Base-by-base conservation (phyloP, 768 basidiomycete species). In the Calocera cornea region DNA sequence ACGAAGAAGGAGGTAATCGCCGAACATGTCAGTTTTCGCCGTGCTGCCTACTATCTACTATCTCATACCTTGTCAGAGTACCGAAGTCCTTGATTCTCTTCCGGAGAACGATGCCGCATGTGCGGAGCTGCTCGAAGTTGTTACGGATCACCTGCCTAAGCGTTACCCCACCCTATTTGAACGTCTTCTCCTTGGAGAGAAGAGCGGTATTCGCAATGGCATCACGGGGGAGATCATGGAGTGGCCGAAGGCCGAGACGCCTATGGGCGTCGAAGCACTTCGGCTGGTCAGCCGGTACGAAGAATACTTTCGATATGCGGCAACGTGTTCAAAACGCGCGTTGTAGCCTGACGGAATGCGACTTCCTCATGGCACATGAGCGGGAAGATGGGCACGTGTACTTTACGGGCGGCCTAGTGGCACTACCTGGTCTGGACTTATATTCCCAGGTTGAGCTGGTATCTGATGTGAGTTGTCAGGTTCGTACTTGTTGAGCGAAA, bases 91-190 rank as follows among this genome's bases (percentile, higher is more conserved):
- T 19, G 77, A 82, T 66, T 77, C 76, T 5, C 73, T 82, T 2
- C 83, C 83, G 0, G 83, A 83, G 36, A 81, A 81, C 66, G 80
- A 81, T 69, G 71, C 66, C 0, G 83, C 83, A 0, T 83, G 82
- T 70, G 71, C 70, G 34, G 85, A 86, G 71, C 78, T 84, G 66
- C 79, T 83, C 78, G 79, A 83, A 67, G 83, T 82, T 78, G 80
- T 82, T 34, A 76, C 86, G 44, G 82, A 85, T 69, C 85, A 80
- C 69, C 74, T 86, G 41, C 84, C 82, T 54, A 77, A 77, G 29
- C 79, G 84, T 24, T 86, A 85, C 70, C 84, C 85, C 10, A 78
- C 78, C 11, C 80, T 82, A 33, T 86, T 86, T 71, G 70, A 73
- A 8, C 41, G 44, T 16, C 63, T 76, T 7, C 70, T 67, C 40